These are phyloP conservation scores for Lipomyces anomalus DNA, from an alignment of 805 yeast genomes.

Conservation along the genomic window DNA sequence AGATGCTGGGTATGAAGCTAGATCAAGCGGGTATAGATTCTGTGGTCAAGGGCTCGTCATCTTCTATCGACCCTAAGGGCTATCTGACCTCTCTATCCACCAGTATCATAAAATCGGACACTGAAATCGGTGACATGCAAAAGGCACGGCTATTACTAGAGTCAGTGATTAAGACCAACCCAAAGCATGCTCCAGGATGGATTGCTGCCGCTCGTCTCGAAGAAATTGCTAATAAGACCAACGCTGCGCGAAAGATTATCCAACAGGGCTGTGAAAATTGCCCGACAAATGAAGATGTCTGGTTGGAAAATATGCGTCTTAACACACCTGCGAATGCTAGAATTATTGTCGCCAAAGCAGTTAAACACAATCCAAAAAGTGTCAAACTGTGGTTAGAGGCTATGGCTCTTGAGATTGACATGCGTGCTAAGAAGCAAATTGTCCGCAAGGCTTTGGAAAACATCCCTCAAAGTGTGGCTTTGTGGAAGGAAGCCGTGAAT, in stretches of 20 bases:
- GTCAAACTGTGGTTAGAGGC: slow-evolving; percentile 71
- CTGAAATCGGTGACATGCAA: slow-evolving; percentile 48
- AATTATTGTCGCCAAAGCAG: slow-evolving; percentile 59
- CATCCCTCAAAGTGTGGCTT: slow-evolving; percentile 47
- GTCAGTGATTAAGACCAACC: slow-evolving; percentile 68
- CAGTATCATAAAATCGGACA: slow-evolving; percentile 14
- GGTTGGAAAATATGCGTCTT: slow-evolving; percentile 75
- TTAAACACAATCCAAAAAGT: slow-evolving; percentile 51
- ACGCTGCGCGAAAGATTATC: slow-evolving; percentile 55
- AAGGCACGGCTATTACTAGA: slow-evolving; percentile 55
- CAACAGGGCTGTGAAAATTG: slow-evolving; percentile 69
- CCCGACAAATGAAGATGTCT: slow-evolving; percentile 62
- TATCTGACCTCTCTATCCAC: slow-evolving; percentile 41
- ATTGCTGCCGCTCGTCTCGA: slow-evolving; percentile 80
- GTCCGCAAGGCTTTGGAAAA: slow-evolving; percentile 66
- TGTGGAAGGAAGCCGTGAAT: slow-evolving; percentile 68
- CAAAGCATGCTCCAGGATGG: slow-evolving; percentile 73
- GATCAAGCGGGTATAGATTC: slow-evolving; percentile 35
- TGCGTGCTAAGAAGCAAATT: slow-evolving; percentile 47
- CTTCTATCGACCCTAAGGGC: slow-evolving; percentile 35
- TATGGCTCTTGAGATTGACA: slow-evolving; percentile 56
- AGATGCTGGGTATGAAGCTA: slow-evolving; percentile 49
- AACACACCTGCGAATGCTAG: slow-evolving; percentile 50
- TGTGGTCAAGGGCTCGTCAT: slow-evolving; percentile 22
- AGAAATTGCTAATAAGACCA: slow-evolving; percentile 51